These are phyloP conservation scores for Candida ponderosae DNA, from an alignment of 805 yeast species.

Conservation along the genomic window DNA sequence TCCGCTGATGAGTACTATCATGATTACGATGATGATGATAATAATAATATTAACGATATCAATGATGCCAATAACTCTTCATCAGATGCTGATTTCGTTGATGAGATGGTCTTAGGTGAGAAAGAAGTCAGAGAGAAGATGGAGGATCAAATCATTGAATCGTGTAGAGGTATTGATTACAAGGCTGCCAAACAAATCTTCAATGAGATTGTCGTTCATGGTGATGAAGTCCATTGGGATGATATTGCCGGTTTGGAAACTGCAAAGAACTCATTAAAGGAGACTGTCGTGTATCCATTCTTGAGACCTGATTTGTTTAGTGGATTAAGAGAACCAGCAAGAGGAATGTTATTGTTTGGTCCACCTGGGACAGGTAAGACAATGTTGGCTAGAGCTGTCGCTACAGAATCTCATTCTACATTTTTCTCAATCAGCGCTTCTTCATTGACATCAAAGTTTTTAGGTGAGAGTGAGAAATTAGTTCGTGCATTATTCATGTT, in stretches of 20 bases:
- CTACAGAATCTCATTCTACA: constrained; percentile 91
- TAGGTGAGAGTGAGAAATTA: constrained; percentile 89
- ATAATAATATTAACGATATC: no score
- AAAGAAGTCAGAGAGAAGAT: constrained; percentile 20
- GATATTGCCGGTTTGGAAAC: constrained; percentile 89
- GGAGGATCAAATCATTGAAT: constrained; percentile 19
- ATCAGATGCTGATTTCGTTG: constrained; percentile 10
- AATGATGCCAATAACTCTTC: neutral
- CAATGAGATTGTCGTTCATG: constrained; percentile 82
- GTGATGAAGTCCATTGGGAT: constrained; percentile 93
- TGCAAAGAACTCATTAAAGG: constrained; percentile 85
- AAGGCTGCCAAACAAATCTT: constrained; percentile 74
- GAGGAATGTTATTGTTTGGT: constrained; percentile 94
- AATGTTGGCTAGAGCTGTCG: constrained; percentile 96
- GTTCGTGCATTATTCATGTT: constrained; percentile 82
- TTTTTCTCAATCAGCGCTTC: constrained; percentile 91
- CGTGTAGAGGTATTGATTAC: constrained; percentile 62
- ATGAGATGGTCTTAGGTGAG: constrained; percentile 18
- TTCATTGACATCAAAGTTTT: constrained; percentile 68
- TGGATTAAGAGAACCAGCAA: constrained; percentile 90
- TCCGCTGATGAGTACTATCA: constrained; percentile 2
- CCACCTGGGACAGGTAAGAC: constrained; percentile 99
- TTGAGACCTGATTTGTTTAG: constrained; percentile 87
- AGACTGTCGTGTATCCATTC: constrained; percentile 94
- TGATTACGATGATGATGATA: neutral